phyloP scores from a whole-genome alignment of 768 basidiomycete genomes.

The Hemileccinum rubropunctum region DNA sequence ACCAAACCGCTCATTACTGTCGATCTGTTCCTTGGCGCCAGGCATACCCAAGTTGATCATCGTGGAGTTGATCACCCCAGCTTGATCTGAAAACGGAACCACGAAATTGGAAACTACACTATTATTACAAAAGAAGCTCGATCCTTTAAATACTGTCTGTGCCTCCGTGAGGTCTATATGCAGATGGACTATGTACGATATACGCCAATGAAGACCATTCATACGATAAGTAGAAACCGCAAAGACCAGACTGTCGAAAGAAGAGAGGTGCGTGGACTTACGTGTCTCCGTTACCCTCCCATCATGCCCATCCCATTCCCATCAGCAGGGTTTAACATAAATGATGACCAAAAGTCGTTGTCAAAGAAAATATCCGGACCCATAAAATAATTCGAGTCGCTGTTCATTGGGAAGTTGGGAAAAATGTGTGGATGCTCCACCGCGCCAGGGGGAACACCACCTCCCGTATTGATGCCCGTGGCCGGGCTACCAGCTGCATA shows the following conservation, averaged over 20 bases:
- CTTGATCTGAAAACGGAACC: too few species aligned
- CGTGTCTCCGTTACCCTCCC: constrained; percentile 2
- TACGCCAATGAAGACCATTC: neutral
- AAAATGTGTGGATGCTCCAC: constrained; percentile 22
- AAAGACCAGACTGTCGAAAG: neutral
- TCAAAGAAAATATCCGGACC: constrained; percentile 41
- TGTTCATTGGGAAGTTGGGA: constrained; percentile 20
- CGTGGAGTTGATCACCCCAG: too few species aligned
- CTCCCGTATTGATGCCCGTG: neutral
- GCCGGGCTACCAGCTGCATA: constrained; percentile 11
- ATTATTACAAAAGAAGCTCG: neutral
- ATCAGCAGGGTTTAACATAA: constrained; percentile 35
- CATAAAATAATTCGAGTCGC: constrained; percentile 31
- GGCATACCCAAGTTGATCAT: neutral
- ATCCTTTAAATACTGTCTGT: constrained; percentile 1
- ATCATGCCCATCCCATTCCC: constrained; percentile 14
- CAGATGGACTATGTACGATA: constrained; percentile 3
- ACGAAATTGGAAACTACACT: neutral
- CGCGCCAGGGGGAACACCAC: neutral
- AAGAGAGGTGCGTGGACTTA: neutral
- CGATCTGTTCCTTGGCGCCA: too few species aligned
- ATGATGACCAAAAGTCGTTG: constrained; percentile 42
- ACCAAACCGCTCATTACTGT: too few species aligned
- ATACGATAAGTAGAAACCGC: neutral
- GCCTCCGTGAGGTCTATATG: constrained; percentile 3